Conservation (phyloP, 108 stramenopile genomes). For the Cylindrotheca closterium region DNA sequence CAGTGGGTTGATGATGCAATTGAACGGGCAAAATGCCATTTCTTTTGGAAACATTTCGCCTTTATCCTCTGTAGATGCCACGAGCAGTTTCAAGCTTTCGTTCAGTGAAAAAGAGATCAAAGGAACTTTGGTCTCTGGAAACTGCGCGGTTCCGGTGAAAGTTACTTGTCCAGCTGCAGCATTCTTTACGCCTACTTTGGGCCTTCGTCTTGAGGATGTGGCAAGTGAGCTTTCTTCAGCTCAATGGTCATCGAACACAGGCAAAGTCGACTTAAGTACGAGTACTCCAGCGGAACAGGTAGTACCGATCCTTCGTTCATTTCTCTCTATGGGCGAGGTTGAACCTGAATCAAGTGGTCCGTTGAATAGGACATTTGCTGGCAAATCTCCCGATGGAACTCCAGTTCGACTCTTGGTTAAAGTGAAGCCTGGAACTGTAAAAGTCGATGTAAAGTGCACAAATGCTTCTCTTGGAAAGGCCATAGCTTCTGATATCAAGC, state of each 20-base stretch:
- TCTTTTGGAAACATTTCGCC: conserved; percentile 34
- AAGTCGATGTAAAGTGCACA: conserved; percentile 50
- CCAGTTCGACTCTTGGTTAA: conserved; percentile 45
- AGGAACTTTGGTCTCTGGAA: conserved; percentile 25
- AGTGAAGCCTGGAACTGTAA: conserved; percentile 32
- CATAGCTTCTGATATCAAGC: conserved; percentile 45
- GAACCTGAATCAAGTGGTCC: conserved; percentile 21
- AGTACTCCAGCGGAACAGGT: conserved; percentile 5
- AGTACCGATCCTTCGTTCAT: conserved; percentile 21
- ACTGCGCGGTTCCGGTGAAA: conserved; percentile 37
- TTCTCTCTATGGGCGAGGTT: conserved; percentile 31
- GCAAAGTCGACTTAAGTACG: conserved; percentile 21
- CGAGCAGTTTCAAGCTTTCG: conserved; percentile 31
- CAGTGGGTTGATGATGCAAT: conserved; percentile 21
- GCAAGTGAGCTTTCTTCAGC: conserved; percentile 27
- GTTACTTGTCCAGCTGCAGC: conserved; percentile 31
- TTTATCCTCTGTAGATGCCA: conserved; percentile 20
- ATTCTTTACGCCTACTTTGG: conserved; percentile 26
- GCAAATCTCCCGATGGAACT: conserved; percentile 23
- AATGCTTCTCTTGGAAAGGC: conserved; percentile 33
- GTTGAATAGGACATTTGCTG: conserved; percentile 38
- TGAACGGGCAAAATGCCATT: conserved; percentile 25
- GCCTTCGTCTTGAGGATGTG: conserved; percentile 39
- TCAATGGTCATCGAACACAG: conserved; percentile 29
- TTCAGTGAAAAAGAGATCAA: conserved; percentile 22